A percentile compares a stretch with the other conserved stretches of the same genome.
Conservation (phyloP, 768 basidiomycete species). For the Sporobolomyces roseus region DNA sequence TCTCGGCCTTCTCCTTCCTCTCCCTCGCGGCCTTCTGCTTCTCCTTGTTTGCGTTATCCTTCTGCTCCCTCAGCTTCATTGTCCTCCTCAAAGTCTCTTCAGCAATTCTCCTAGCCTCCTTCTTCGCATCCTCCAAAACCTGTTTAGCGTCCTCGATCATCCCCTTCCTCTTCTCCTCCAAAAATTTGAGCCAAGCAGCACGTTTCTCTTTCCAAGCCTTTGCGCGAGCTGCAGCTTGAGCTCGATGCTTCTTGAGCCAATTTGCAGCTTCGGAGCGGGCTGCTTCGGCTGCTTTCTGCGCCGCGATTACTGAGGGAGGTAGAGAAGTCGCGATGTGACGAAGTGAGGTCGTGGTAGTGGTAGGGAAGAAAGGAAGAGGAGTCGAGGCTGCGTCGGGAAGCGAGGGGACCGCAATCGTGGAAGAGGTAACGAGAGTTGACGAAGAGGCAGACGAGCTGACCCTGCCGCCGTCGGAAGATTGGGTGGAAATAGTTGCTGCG, state of each 20-base stretch:
- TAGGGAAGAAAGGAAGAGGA: not conserved
- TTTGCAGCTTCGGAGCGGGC: not conserved
- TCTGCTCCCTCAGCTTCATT: not conserved
- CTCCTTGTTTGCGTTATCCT: not conserved
- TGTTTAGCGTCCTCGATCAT: not conserved
- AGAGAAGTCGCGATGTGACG: conserved; percentile 2
- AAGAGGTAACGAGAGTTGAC: not conserved
- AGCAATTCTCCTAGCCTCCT: not conserved
- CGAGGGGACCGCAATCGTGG: not conserved
- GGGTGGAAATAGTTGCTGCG: too few species aligned
- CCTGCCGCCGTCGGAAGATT: too few species aligned
- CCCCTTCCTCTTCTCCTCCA: not conserved
- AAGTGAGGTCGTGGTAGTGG: conserved; percentile 1
- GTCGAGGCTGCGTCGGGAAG: not conserved
- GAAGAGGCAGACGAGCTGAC: not conserved
- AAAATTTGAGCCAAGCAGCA: not conserved
- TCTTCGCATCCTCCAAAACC: not conserved
- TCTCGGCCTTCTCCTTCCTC: not conserved
- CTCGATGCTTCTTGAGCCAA: not conserved
- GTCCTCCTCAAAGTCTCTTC: not conserved
- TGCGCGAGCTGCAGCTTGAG: not conserved
- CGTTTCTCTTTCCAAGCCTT: not conserved
- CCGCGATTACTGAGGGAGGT: not conserved
- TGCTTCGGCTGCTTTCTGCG: not conserved
- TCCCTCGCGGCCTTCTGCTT: not conserved